These are phyloP conservation scores for Camelina neglecta DNA, from an alignment of 345 rosid genomes.

Conservation along the genomic window DNA sequence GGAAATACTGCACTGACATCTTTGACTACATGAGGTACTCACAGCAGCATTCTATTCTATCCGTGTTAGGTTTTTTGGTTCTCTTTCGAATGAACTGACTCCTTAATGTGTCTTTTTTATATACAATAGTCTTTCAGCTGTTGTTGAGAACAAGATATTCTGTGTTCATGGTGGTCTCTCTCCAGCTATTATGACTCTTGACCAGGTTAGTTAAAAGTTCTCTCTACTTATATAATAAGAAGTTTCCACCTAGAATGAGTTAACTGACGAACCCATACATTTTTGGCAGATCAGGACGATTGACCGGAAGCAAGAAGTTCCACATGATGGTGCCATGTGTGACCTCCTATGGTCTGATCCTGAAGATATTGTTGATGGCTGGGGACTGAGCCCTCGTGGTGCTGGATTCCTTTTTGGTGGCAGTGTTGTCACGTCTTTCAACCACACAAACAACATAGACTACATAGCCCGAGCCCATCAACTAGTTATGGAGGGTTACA, in stretches of 20 bases:
- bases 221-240: slow-evolving; percentile 13
- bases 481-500: slow-evolving; percentile 97
- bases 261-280: slow-evolving; percentile 13
- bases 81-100: neutral
- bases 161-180: slow-evolving; percentile 99
- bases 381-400: slow-evolving; percentile 99
- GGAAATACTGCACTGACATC: slow-evolving; percentile 98
- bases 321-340: slow-evolving; percentile 99
- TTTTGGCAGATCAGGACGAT: slow-evolving; percentile 79
- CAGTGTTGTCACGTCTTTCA: slow-evolving; percentile 86
- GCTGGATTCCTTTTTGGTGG: slow-evolving; percentile 94
- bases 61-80: slow-evolving; percentile 3
- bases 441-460: slow-evolving; percentile 83
- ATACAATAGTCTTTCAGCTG: slow-evolving; percentile 78
- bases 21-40: slow-evolving; percentile 92
- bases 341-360: slow-evolving; percentile 99
- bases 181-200: slow-evolving; percentile 84
- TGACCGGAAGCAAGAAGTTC: slow-evolving; percentile 98
- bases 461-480: slow-evolving; percentile 97
- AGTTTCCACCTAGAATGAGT: slow-evolving; percentile 5
- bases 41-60: slow-evolving; percentile 1
- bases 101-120: slow-evolving; percentile 5
- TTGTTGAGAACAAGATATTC: slow-evolving; percentile 89
- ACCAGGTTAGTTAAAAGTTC: slow-evolving; percentile 64
- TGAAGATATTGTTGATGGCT: slow-evolving; percentile 93